These are phyloP conservation scores for Candida sanyaensis DNA, from an alignment of 1,139 yeast genomes.

Conservation along the genomic window DNA sequence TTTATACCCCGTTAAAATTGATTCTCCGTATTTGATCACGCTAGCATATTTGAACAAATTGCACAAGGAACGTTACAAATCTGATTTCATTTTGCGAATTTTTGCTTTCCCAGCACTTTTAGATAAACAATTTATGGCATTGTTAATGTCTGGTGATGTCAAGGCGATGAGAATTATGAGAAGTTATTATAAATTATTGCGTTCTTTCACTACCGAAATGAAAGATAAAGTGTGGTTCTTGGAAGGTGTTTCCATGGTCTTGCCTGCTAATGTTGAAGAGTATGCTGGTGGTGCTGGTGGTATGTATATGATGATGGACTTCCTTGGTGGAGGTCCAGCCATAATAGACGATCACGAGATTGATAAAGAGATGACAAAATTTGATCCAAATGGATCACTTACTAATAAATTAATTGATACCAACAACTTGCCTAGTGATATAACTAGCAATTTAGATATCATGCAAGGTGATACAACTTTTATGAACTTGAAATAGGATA, in stretches of 20 bases:
- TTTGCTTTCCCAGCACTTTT: slow-evolving; percentile 93
- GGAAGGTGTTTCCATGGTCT: slow-evolving; percentile 85
- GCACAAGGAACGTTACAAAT: slow-evolving; percentile 77
- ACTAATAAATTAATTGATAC: slow-evolving; percentile 52
- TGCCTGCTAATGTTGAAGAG: slow-evolving; percentile 83
- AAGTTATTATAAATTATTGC: slow-evolving; percentile 76
- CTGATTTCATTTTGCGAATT: slow-evolving; percentile 82
- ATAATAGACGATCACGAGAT: slow-evolving; percentile 46
- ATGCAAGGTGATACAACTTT: slow-evolving; percentile 42
- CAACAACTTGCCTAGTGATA: slow-evolving; percentile 58
- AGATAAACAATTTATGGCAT: slow-evolving; percentile 73
- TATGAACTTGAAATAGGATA: slow-evolving; percentile 15
- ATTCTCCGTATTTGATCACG: slow-evolving; percentile 84
- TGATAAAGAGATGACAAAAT: slow-evolving; percentile 47
- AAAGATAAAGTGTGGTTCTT: slow-evolving; percentile 91
- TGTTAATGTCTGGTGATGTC: slow-evolving; percentile 81
- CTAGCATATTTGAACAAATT: slow-evolving; percentile 84
- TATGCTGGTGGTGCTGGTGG: slow-evolving; percentile 85
- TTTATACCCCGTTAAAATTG: slow-evolving; percentile 78
- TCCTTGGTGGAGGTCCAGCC: slow-evolving; percentile 72
- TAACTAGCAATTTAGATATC: slow-evolving; percentile 48
- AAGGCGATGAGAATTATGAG: slow-evolving; percentile 90
- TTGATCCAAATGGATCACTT: slow-evolving; percentile 43
- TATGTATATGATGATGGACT: slow-evolving; percentile 88
- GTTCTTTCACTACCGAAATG: slow-evolving; percentile 83